Conservation (phyloP, 2,329 filamentous ascomycete genomes). For the Kalmusia sp. region DNA sequence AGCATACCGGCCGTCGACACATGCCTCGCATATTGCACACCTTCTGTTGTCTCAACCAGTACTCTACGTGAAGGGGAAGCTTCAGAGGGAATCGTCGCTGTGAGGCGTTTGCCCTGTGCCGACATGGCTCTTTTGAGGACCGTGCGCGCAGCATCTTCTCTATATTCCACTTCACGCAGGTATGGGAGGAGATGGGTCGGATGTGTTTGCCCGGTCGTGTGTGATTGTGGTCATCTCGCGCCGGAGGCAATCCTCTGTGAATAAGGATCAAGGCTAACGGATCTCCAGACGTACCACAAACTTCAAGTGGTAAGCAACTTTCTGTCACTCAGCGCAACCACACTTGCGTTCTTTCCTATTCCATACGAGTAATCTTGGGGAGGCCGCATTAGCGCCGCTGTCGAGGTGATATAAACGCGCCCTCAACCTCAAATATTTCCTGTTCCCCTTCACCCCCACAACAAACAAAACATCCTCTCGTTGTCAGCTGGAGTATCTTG, state of each 20-base stretch:
- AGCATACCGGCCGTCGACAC: background rate
- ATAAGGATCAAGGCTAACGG: conserved; percentile 36
- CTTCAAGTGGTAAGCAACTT: conserved; percentile 73
- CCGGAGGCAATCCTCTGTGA: conserved; percentile 23
- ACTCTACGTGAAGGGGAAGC: background rate
- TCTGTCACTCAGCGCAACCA: conserved; percentile 14
- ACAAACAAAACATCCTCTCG: conserved; percentile 4
- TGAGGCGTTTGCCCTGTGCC: background rate
- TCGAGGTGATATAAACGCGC: conserved; percentile 4
- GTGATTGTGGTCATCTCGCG: conserved; percentile 2
- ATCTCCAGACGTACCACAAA: conserved; percentile 68
- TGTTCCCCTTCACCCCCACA: background rate
- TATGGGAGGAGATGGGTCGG: background rate
- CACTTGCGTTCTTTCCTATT: conserved; percentile 11
- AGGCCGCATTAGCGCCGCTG: conserved; percentile 1
- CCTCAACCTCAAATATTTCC: background rate
- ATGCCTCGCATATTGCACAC: background rate
- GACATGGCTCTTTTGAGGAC: background rate
- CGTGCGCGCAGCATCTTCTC: background rate
- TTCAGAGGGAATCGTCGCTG: background rate
- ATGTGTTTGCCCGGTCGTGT: background rate
- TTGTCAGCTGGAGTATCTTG: background rate
- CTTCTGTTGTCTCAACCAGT: background rate
- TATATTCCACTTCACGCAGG: background rate
- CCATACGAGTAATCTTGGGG: background rate